Conservation (phyloP, 2,329 filamentous ascomycete genomes). For the Ceratocystis ficicola region DNA sequence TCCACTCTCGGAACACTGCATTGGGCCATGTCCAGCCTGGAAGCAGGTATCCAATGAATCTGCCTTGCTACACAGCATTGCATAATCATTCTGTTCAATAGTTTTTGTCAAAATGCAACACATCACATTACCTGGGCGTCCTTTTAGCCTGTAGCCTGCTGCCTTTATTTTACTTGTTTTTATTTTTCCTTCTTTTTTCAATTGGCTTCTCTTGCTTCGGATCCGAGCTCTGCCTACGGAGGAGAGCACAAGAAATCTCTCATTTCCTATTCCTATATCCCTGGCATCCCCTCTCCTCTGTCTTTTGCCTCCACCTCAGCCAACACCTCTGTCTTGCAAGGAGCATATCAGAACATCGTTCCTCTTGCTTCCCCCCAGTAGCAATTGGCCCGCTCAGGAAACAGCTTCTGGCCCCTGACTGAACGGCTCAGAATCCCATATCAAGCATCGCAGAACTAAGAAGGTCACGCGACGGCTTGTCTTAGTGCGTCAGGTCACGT, state of each 20-base stretch:
- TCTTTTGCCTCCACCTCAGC: not conserved
- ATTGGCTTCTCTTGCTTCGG: not conserved
- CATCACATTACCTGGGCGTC: not conserved
- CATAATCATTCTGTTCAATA: not conserved
- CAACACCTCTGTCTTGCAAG: not conserved
- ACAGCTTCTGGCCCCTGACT: not conserved
- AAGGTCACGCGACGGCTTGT: slow-evolving; percentile 6
- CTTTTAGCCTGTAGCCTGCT: not conserved
- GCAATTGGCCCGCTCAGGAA: not conserved
- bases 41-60: not conserved
- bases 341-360: not conserved
- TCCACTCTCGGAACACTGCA: slow-evolving; percentile 5
- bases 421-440: not conserved
- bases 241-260: not conserved
- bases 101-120: not conserved
- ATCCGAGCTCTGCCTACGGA: not conserved
- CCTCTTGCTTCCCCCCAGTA: not conserved
- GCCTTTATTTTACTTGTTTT: not conserved
- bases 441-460: not conserved
- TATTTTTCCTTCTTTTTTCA: not conserved
- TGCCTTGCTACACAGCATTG: not conserved
- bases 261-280: not conserved
- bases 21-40: slow-evolving; percentile 1
- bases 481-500: not conserved
- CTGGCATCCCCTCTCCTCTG: not conserved